Evolutionary conservation across 345 rosid genomes (phyloP).

Genomic region (Citrus cavaleriei): DNA sequence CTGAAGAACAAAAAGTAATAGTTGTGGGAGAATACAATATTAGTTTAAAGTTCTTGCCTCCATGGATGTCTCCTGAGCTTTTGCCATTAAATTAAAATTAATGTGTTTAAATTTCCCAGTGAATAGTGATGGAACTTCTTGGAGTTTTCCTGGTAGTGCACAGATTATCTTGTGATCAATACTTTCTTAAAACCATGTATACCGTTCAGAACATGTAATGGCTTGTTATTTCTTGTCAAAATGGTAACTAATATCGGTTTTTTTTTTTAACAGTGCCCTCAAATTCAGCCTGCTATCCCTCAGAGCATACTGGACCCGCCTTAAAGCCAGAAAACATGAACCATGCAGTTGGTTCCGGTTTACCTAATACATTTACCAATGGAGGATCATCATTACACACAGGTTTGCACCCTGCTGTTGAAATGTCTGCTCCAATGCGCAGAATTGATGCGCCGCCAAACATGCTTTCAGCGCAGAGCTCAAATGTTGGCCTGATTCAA

Average conservation of each 20-base stretch:
- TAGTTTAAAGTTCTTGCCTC: not conserved
- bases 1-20: too few species aligned
- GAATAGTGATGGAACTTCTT: not conserved
- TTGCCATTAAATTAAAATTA: not conserved
- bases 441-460: conserved; percentile 57
- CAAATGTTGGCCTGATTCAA: conserved; percentile 68
- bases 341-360: conserved; percentile 43
- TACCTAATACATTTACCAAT: conserved; percentile 59
- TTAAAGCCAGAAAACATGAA: conserved; percentile 64
- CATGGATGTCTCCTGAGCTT: not conserved
- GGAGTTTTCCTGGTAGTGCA: not conserved
- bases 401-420: conserved; percentile 57
- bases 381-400: conserved; percentile 61
- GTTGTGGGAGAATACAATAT: not conserved
- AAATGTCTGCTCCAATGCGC: conserved; percentile 60
- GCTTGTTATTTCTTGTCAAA: not conserved
- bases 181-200: not conserved
- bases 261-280: conserved; percentile 50
- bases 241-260: conserved; percentile 18
- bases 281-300: conserved; percentile 52
- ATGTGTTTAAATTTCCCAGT: not conserved
- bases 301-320: conserved; percentile 49
- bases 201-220: not conserved
- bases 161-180: not conserved
- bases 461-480: conserved; percentile 63